Evolutionary conservation across 2,329 filamentous ascomycete genomes (phyloP), one percentile per base, ranked within the genome.

Genomic region (Tolypocladium endophyticum): DNA sequence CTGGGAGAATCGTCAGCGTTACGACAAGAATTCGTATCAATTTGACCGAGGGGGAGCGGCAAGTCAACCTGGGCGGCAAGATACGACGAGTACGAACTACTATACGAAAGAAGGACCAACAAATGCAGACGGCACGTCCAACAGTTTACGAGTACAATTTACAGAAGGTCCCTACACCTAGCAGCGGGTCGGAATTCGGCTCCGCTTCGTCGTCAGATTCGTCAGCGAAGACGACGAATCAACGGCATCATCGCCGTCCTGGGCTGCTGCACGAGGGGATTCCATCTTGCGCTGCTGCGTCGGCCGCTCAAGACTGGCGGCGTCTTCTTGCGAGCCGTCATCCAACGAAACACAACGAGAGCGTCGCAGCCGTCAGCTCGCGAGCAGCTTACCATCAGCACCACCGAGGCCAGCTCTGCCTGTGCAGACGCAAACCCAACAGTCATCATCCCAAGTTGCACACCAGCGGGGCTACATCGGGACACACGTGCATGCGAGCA

Each of bases 401-500:
- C 50, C 50, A 11, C 20, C 28, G 30, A 35, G 50, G 28, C 28
- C 47, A 30, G 47, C 47, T 30, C 9, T 23, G 43, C 23, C 45
- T 28, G 28, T 28, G 47, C 54, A 56, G 54, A 35, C 54, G 23
- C 53, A 18, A 35, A 36, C 33, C 23, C 23, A 33, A 20, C 47
- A 33, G 38, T 25, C 38, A 25, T 41, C 54, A 25, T 41, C 54
- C 23, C 25, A 16, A 20, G 35, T 35, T 14, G 58, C 57, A 55
- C 54, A 57, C 55, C 55, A 56, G 43, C 36, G 14, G 39, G 38
- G 20, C 57, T 39, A 38, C 58, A 59, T 60, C 62, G 39, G 38
- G 11, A 45, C 55, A 38, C 56, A 61, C 58, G 63, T 64, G 61
- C 45, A 50, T 55, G 50, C 30, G 20, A 12, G 30, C 20, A 5